These are phyloP conservation scores for Erythrophleum fordii DNA, from an alignment of 306 rosid species.

Conservation along the genomic window DNA sequence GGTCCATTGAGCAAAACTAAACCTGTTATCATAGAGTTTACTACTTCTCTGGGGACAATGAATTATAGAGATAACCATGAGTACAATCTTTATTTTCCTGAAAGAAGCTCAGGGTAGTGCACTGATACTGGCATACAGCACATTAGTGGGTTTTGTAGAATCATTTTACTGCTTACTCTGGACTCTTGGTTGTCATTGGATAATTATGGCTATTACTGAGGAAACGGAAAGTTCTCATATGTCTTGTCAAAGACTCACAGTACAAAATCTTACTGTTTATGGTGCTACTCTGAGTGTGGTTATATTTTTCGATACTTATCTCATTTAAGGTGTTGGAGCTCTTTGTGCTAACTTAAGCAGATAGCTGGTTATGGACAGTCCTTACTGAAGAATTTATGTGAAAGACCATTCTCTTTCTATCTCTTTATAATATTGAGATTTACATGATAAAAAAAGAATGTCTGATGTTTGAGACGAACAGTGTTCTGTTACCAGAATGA, in stretches of 20 bases:
- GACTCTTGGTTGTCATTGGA: not conserved
- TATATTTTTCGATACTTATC: not conserved
- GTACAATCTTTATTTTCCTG: not conserved
- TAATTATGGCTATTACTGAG: not conserved
- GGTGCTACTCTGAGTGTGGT: not conserved
- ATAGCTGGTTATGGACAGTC: not conserved
- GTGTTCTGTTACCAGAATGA: not conserved
- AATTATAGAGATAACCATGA: not conserved
- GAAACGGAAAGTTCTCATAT: not conserved
- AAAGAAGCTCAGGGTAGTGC: not conserved
- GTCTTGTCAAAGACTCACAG: not conserved
- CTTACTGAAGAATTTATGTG: not conserved
- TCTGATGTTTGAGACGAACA: not conserved
- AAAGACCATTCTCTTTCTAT: not conserved
- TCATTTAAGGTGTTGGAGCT: slow-evolving; percentile 2
- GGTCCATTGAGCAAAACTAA: not conserved
- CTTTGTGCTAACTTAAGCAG: slow-evolving; percentile 6
- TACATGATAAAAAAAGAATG: not conserved
- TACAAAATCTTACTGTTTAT: slow-evolving; percentile 10
- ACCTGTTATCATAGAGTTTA: not conserved
- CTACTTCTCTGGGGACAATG: not conserved
- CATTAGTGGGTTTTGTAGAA: not conserved
- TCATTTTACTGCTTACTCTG: not conserved
- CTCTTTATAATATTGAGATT: slow-evolving; percentile 4
- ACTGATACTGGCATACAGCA: not conserved